Conservation (phyloP, 768 basidiomycete genomes). For the Serendipita vermifera region DNA sequence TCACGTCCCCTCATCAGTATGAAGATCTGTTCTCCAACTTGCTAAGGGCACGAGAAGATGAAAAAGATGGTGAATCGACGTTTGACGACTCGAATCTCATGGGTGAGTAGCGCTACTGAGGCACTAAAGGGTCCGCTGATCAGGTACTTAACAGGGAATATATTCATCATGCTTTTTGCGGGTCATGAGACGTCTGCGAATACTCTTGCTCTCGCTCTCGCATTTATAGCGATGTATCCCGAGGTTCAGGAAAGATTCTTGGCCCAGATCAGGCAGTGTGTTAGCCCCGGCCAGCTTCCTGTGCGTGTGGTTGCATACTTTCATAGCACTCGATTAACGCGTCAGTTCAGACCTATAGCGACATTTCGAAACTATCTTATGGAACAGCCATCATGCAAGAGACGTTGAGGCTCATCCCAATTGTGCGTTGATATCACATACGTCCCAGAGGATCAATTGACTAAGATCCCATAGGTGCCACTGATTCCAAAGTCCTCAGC, state of each 20-base stretch:
- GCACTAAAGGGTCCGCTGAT: not conserved
- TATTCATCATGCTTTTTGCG: constrained; percentile 39
- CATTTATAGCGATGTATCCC: constrained; percentile 41
- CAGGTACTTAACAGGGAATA: constrained; percentile 20
- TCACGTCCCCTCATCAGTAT: constrained; percentile 20
- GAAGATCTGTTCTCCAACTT: constrained; percentile 41
- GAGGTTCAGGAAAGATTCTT: constrained; percentile 32
- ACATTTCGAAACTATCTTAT: not conserved
- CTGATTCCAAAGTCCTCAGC: constrained; percentile 20
- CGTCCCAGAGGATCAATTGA: not conserved
- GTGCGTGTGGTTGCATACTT: not conserved
- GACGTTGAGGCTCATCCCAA: not conserved
- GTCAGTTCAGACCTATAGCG: not conserved
- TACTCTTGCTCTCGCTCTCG: constrained; percentile 34
- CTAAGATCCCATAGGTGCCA: constrained; percentile 13
- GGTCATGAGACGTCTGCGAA: constrained; percentile 43
- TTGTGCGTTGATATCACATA: not conserved
- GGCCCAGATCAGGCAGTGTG: constrained; percentile 29
- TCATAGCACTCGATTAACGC: not conserved
- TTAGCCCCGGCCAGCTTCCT: not conserved
- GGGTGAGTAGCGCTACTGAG: constrained; percentile 18
- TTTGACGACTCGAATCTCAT: constrained; percentile 34
- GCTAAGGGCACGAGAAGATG: constrained; percentile 36
- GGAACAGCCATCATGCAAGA: constrained; percentile 1
- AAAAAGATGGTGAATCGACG: constrained; percentile 21